These are phyloP conservation scores for Phaseolus lunatus DNA, from an alignment of 306 rosid genomes.

Conservation along the genomic window DNA sequence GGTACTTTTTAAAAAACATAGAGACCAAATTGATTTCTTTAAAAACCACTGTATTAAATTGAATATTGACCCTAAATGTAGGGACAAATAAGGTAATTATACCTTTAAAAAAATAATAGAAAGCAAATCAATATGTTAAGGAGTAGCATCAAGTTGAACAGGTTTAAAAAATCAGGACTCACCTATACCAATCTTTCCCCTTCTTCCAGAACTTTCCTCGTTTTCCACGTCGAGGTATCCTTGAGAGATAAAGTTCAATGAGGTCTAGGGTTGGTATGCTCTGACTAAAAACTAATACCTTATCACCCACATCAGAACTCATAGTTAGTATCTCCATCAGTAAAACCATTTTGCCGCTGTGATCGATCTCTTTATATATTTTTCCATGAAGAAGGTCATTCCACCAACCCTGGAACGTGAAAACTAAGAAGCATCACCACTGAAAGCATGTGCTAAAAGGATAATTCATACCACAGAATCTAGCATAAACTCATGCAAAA, in stretches of 20 bases:
- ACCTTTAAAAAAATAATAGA: constrained; percentile 8
- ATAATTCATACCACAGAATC: constrained; percentile 28
- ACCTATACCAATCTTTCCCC: constrained; percentile 98
- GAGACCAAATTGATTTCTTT: too few species aligned
- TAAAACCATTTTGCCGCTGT: constrained; percentile 97
- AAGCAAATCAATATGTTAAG: constrained; percentile 17
- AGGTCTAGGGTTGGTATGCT: constrained; percentile 96
- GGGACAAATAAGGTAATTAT: too few species aligned
- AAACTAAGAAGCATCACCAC: constrained; percentile 37
- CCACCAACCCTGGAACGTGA: constrained; percentile 88
- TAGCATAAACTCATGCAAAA: constrained; percentile 5
- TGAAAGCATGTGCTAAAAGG: constrained; percentile 25
- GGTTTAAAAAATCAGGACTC: constrained; percentile 46
- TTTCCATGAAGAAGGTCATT: constrained; percentile 79
- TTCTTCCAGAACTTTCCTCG: constrained; percentile 87
- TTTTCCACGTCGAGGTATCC: constrained; percentile 69
- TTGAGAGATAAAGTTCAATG: constrained; percentile 87
- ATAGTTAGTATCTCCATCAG: constrained; percentile 80
- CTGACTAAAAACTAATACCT: constrained; percentile 96
- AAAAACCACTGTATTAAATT: too few species aligned
- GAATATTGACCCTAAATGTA: too few species aligned
- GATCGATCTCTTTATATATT: constrained; percentile 76
- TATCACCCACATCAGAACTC: constrained; percentile 88
- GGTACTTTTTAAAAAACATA: too few species aligned
- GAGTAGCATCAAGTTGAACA: constrained; percentile 39